phyloP scores from a whole-genome alignment of 2,329 filamentous ascomycete genomes.

The Boeremia exigua region DNA sequence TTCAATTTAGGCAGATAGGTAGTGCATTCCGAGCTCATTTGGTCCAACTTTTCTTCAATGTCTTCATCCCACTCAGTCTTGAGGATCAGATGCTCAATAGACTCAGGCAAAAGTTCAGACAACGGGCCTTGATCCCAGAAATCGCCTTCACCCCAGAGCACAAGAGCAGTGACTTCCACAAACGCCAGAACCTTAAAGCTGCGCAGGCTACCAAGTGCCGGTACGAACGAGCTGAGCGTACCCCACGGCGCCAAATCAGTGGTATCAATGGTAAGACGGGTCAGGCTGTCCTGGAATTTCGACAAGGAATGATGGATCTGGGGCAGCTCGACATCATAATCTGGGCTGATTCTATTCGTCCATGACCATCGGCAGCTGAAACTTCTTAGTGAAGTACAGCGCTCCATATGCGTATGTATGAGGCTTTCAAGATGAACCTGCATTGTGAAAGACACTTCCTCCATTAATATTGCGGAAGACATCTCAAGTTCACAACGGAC shows the following conservation, averaged over 20 bases:
- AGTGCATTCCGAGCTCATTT: conserved; percentile 9
- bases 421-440: too few species aligned
- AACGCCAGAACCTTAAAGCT: conserved; percentile 18
- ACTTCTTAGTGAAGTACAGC: not conserved
- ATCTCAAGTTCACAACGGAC: too few species aligned
- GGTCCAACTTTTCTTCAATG: conserved; percentile 15
- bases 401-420: too few species aligned
- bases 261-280: conserved; percentile 4
- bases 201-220: conserved; percentile 19
- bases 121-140: conserved; percentile 2
- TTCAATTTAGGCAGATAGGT: not conserved
- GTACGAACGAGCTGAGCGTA: conserved; percentile 11
- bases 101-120: conserved; percentile 17
- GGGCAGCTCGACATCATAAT: not conserved
- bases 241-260: conserved; percentile 1
- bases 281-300: not conserved
- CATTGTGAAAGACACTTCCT: too few species aligned
- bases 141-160: conserved; percentile 22
- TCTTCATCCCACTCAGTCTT: conserved; percentile 26
- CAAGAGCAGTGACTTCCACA: conserved; percentile 23
- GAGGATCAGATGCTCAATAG: conserved; percentile 21
- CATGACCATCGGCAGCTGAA: conserved; percentile 10
- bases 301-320: not conserved
- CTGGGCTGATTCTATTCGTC: not conserved
- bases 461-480: too few species aligned